A percentile compares a stretch with the other conserved stretches of the same genome.
These are phyloP conservation scores for Lasiodiplodia gonubiensis DNA, from an alignment of 2,329 filamentous ascomycete genomes.

Conservation along the genomic window DNA sequence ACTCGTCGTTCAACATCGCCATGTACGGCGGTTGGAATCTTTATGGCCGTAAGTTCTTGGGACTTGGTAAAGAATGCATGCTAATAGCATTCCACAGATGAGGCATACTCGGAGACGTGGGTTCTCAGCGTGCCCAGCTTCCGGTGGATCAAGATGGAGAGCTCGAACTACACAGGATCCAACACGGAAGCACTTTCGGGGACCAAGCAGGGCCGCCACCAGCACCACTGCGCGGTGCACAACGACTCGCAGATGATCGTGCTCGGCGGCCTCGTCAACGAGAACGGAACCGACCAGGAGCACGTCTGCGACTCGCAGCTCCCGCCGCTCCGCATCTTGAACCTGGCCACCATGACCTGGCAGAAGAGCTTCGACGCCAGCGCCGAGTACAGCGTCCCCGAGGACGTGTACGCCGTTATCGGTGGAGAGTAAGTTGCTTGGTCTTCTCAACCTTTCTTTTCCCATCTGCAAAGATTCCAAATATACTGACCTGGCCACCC, in stretches of 20 bases:
- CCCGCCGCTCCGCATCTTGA: conserved; percentile 13
- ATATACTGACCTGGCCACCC: neutral
- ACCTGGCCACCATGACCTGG: conserved; percentile 19
- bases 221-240: conserved; percentile 18
- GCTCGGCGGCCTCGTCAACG: conserved; percentile 19
- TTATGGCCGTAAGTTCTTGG: neutral
- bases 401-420: conserved; percentile 12
- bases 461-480: too few species aligned
- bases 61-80: neutral
- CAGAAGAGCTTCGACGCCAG: conserved; percentile 18
- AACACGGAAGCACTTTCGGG: conserved; percentile 4
- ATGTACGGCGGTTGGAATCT: conserved; percentile 28
- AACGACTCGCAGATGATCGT: conserved; percentile 29
- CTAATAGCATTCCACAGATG: neutral
- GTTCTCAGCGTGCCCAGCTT: conserved; percentile 27
- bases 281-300: conserved; percentile 11
- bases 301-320: conserved; percentile 15
- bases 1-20: conserved; percentile 26
- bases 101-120: conserved; percentile 9
- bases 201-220: conserved; percentile 11
- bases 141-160: conserved; percentile 25
- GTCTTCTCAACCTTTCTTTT: neutral
- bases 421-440: conserved; percentile 26
- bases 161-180: conserved; percentile 14
- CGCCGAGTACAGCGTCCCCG: conserved; percentile 3